Percentiles rank a stretch among this genome's conserved stretches.
Evolutionary conservation across 176 grass and related monocot genomes (phyloP).

Genomic region (Oryza officinalis): DNA sequence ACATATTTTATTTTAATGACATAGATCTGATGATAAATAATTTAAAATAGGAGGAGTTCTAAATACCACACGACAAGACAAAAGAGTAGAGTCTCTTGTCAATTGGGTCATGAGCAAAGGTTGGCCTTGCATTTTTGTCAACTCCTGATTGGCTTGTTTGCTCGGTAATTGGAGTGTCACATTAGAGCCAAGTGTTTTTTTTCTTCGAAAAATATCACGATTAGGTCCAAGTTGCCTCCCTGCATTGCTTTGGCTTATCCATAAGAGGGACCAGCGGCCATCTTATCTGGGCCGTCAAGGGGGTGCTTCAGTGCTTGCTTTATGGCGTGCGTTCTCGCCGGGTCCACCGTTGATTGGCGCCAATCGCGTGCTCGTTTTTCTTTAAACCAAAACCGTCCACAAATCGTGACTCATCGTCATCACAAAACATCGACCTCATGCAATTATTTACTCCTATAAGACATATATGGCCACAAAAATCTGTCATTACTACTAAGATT

Average conservation of each 20-base stretch:
- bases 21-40: no score
- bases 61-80: no score
- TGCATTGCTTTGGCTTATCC: constrained; percentile 33
- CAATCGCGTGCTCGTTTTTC: background rate
- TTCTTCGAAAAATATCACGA: no score
- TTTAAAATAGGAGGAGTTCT: no score
- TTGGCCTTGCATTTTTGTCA: background rate
- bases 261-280: constrained; percentile 21
- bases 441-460: no score
- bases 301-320: background rate
- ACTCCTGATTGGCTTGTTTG: background rate
- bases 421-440: background rate
- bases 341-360: background rate
- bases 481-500: background rate
- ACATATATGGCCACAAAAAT: background rate
- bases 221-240: background rate
- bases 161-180: background rate
- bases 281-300: constrained; percentile 12
- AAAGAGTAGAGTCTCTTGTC: no score
- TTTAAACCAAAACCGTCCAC: background rate
- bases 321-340: background rate
- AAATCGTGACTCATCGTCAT: background rate
- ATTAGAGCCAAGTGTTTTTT: background rate
- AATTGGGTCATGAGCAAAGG: no score
- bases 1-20: no score